Evolutionary conservation across 148 eudicot genomes (phyloP).

Genomic region (Silene uniflora): DNA sequence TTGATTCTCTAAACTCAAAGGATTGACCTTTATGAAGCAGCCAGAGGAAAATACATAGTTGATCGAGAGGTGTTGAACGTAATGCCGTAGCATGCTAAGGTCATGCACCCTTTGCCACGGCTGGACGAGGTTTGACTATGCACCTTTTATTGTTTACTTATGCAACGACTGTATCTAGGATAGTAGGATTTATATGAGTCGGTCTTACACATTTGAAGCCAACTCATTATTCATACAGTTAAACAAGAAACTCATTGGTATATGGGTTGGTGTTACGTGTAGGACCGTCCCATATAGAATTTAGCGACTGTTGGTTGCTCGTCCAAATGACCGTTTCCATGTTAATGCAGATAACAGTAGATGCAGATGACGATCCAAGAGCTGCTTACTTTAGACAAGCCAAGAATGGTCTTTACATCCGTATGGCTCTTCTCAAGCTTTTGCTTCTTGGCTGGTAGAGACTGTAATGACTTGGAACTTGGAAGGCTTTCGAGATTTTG

Average conservation of each 20-base stretch:
- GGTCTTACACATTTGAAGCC: too few relatives aligned
- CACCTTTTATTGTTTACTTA: background rate
- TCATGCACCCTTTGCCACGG: slow-evolving; percentile 99
- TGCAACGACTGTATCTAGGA: too few relatives aligned
- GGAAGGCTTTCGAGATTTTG: background rate
- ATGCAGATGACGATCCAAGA: slow-evolving; percentile 89
- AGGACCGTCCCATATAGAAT: background rate
- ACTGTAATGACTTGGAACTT: background rate
- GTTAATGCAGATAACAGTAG: slow-evolving; percentile 69
- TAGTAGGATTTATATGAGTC: too few relatives aligned
- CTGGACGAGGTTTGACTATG: slow-evolving; percentile 76
- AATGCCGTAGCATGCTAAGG: slow-evolving; percentile 86
- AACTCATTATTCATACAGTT: too few relatives aligned
- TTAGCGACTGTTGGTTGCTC: background rate
- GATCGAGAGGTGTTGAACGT: slow-evolving; percentile 49
- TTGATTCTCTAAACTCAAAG: too few relatives aligned
- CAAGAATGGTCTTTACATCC: slow-evolving; percentile 84
- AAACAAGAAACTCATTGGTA: too few relatives aligned
- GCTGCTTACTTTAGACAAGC: slow-evolving; percentile 99
- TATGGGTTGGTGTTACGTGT: too few relatives aligned
- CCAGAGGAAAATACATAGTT: slow-evolving; percentile 88
- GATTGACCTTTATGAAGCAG: slow-evolving; percentile 72
- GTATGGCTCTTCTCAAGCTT: slow-evolving; percentile 91
- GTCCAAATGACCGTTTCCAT: background rate
- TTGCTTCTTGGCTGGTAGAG: slow-evolving; percentile 73